Evolutionary conservation across 176 grass and related monocot species (phyloP).

Genomic region (Carex myosuroides): DNA sequence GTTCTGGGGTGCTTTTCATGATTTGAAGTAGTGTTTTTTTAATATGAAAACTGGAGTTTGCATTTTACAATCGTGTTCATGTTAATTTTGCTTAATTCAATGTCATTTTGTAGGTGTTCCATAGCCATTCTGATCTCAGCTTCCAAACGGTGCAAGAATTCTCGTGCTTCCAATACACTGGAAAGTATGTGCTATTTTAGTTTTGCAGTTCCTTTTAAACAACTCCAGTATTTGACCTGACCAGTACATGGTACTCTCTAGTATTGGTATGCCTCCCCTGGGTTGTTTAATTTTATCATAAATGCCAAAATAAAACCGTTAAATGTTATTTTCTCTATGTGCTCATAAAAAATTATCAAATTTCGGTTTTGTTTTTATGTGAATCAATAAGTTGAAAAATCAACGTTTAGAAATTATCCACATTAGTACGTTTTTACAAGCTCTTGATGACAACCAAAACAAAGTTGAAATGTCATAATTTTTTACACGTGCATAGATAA

Average conservation of each 20-base stretch:
- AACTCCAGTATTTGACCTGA: neutral
- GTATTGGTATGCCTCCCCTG: neutral
- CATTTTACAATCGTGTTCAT: neutral
- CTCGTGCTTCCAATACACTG: conserved; percentile 64
- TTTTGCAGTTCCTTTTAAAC: neutral
- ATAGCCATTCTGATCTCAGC: conserved; percentile 36
- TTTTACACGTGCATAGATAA: too few relatives aligned
- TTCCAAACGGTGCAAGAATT: conserved; percentile 46
- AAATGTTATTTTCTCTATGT: too few relatives aligned
- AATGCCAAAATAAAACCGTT: too few relatives aligned
- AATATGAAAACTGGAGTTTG: neutral
- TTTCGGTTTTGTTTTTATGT: too few relatives aligned
- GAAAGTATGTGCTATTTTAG: conserved; percentile 37
- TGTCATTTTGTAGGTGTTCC: conserved; percentile 51
- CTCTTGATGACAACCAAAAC: too few relatives aligned
- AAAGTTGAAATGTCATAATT: too few relatives aligned
- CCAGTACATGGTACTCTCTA: neutral
- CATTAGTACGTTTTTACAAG: too few relatives aligned
- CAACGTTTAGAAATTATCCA: too few relatives aligned
- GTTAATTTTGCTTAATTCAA: neutral
- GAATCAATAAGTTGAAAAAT: too few relatives aligned
- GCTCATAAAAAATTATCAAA: too few relatives aligned
- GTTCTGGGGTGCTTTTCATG: neutral
- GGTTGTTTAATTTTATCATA: neutral
- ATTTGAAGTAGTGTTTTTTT: conserved; percentile 8